A percentile compares a stretch with the other conserved stretches of the same genome.
Evolutionary conservation across 768 basidiomycete species (phyloP).

Genomic region (Pisolithus sp.): DNA sequence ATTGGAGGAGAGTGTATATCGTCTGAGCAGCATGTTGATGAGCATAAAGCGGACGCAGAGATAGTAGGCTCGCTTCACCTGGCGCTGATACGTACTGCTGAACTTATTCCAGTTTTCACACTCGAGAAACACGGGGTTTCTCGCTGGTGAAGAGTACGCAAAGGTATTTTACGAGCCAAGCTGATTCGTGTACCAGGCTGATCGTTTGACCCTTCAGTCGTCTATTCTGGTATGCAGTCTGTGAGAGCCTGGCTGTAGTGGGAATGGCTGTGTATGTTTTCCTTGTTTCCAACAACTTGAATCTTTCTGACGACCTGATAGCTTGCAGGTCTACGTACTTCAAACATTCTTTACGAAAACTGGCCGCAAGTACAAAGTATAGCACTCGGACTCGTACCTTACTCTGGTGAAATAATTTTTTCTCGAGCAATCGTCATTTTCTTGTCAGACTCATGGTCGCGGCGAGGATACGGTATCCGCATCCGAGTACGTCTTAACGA

Average conservation of each 20-base stretch:
- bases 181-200: not conserved
- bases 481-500: too few relatives aligned
- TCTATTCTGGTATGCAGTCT: slow-evolving; percentile 88
- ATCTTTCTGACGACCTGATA: slow-evolving; percentile 26
- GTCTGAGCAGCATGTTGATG: slow-evolving; percentile 79
- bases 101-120: slow-evolving; percentile 68
- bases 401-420: not conserved
- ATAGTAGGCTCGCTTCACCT: slow-evolving; percentile 52
- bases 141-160: slow-evolving; percentile 87
- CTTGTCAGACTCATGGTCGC: too few relatives aligned
- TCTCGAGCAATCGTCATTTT: too few relatives aligned
- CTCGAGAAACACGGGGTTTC: slow-evolving; percentile 90
- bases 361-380: slow-evolving; percentile 84
- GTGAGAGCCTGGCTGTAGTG: slow-evolving; percentile 73
- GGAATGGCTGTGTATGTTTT: slow-evolving; percentile 80
- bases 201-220: slow-evolving; percentile 40
- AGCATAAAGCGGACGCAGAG: slow-evolving; percentile 91
- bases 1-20: slow-evolving; percentile 93
- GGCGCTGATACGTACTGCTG: not conserved
- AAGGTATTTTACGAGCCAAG: slow-evolving; percentile 39
- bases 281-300: not conserved
- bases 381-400: slow-evolving; percentile 12
- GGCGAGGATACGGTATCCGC: too few relatives aligned
- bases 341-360: slow-evolving; percentile 98
- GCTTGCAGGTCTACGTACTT: slow-evolving; percentile 84